These are phyloP conservation scores for Xylaria venustula DNA, from an alignment of 495 filamentous ascomycete genomes.

Conservation along the genomic window DNA sequence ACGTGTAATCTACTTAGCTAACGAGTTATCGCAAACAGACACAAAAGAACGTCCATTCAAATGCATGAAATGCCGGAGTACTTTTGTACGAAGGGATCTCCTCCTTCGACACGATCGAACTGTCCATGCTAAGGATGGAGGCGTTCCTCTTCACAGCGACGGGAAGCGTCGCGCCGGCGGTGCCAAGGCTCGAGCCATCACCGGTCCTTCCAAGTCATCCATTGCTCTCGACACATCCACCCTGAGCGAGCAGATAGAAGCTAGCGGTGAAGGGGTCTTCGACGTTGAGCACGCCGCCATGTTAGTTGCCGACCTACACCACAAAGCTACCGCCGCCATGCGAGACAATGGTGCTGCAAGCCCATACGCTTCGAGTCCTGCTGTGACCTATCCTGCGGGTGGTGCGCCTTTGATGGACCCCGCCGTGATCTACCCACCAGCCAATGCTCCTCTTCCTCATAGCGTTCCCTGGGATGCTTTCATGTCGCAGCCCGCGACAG, in stretches of 20 bases:
- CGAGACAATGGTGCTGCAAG: conserved; percentile 43
- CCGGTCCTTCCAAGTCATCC: conserved; percentile 73
- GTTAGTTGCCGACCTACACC: conserved; percentile 98
- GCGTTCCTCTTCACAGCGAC: conserved; percentile 90
- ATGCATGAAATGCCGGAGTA: conserved; percentile 96
- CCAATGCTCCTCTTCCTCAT: conserved; percentile 75
- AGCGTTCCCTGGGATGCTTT: conserved; percentile 70
- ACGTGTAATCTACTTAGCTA: conserved; percentile 16
- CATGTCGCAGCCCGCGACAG: conserved; percentile 60
- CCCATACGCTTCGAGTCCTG: conserved; percentile 66
- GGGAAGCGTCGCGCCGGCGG: conserved; percentile 77
- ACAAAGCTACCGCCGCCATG: conserved; percentile 88
- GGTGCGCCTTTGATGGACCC: conserved; percentile 66
- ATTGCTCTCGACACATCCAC: conserved; percentile 84
- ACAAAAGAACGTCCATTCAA: conserved; percentile 99
- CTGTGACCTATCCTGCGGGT: conserved; percentile 71
- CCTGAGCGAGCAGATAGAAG: conserved; percentile 86
- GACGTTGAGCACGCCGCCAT: conserved; percentile 98
- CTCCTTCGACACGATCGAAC: conserved; percentile 96
- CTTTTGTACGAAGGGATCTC: conserved; percentile 94
- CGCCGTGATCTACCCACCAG: conserved; percentile 65
- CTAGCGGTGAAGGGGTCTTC: conserved; percentile 89
- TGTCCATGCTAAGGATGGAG: conserved; percentile 98
- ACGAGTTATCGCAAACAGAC: conserved; percentile 53
- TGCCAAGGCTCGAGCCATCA: conserved; percentile 63